Percentiles rank a stretch among this genome's conserved stretches.
phyloP scores from a whole-genome alignment of 2,329 filamentous ascomycete genomes.

The Ascochyta rabiei region DNA sequence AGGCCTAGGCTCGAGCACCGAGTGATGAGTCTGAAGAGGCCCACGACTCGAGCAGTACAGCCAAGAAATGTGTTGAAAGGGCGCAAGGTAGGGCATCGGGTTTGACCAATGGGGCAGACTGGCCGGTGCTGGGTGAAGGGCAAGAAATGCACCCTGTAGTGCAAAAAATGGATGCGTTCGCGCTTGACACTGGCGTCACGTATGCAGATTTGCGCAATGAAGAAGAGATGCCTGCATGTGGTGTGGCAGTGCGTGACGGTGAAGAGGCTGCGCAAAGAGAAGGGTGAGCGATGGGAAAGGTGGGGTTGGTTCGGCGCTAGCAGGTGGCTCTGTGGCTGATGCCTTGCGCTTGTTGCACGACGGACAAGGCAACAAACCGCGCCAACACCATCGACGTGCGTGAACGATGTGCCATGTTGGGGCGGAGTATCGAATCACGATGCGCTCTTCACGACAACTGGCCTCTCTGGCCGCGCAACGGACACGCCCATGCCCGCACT shows the following conservation, averaged over 20 bases:
- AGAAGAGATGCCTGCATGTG: conserved; percentile 12
- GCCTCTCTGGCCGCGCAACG: conserved; percentile 20
- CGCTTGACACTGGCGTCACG: conserved; percentile 7
- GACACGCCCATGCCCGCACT: not conserved
- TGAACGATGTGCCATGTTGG: conserved; percentile 25
- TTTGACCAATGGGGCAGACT: not conserved
- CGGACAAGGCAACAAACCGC: conserved; percentile 23
- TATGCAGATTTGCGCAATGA: conserved; percentile 4
- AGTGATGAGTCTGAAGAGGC: conserved; percentile 25
- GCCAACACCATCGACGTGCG: conserved; percentile 19
- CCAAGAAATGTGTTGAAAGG: conserved; percentile 1
- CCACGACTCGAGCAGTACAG: not conserved
- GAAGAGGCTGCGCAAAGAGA: conserved; percentile 30
- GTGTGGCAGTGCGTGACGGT: conserved; percentile 39
- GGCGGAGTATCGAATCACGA: conserved; percentile 27
- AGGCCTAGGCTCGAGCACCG: conserved; percentile 21
- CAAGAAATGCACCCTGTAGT: conserved; percentile 3
- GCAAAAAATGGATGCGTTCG: not conserved
- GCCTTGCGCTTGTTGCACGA: conserved; percentile 4
- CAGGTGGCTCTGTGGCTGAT: conserved; percentile 24
- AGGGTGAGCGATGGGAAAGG: conserved; percentile 12
- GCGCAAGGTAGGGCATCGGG: not conserved
- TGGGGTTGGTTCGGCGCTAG: conserved; percentile 12
- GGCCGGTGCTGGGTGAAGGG: not conserved
- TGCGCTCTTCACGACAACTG: conserved; percentile 12